phyloP scores from a whole-genome alignment of 176 grass and related monocot genomes.

The Aechmea fasciata region DNA sequence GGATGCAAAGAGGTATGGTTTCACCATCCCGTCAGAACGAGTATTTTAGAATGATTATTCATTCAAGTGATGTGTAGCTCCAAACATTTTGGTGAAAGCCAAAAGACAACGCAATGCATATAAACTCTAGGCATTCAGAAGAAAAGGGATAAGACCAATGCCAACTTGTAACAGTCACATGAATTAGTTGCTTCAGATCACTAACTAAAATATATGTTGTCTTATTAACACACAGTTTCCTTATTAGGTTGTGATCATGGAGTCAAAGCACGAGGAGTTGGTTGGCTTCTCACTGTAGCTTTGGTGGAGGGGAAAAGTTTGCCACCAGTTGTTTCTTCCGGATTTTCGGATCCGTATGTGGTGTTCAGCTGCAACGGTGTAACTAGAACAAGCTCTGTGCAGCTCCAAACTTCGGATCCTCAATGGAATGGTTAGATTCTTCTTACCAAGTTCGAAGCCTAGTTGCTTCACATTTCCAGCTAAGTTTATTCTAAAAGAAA shows the following conservation, averaged over 20 bases:
- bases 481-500: no score
- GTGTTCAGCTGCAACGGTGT: constrained; percentile 74
- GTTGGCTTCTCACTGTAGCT: constrained; percentile 77
- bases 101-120: no score
- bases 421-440: constrained; percentile 78
- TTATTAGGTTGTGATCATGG: constrained; percentile 53
- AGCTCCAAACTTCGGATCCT: constrained; percentile 73
- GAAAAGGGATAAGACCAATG: no score
- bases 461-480: no score
- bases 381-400: constrained; percentile 72
- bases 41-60: neutral
- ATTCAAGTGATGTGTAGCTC: neutral
- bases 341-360: constrained; percentile 68
- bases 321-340: constrained; percentile 37
- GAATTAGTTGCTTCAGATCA: no score
- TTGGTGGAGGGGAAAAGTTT: constrained; percentile 62
- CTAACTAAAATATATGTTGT: no score
- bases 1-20: constrained; percentile 55
- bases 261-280: constrained; percentile 58
- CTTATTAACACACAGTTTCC: constrained; percentile 3
- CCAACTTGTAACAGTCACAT: neutral
- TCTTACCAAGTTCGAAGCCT: no score
- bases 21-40: neutral
- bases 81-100: no score
- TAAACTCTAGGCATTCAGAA: no score